Evolutionary conservation across 768 basidiomycete species (phyloP).

Genomic region (Boletus rubroflammeus): DNA sequence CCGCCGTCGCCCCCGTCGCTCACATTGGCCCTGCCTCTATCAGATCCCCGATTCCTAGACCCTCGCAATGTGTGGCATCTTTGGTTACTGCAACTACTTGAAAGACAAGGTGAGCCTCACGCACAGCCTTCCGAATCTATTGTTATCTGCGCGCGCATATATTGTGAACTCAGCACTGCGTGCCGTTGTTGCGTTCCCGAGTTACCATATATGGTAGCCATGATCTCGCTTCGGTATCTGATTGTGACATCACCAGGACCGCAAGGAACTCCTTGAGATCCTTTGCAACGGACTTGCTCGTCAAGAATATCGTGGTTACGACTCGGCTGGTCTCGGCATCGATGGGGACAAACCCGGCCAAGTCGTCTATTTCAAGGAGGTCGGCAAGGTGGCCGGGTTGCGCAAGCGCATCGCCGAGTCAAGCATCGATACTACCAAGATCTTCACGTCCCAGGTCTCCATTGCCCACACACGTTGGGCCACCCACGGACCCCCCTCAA

Average conservation of each 20-base stretch:
- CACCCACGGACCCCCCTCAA: constrained; percentile 89
- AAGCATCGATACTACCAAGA: constrained; percentile 67
- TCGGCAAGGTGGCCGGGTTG: constrained; percentile 93
- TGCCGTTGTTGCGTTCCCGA: not conserved
- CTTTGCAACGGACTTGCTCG: constrained; percentile 88
- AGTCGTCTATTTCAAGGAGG: constrained; percentile 90
- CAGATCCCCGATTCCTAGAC: constrained; percentile 7
- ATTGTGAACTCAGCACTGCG: not conserved
- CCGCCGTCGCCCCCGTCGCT: not conserved
- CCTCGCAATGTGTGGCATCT: constrained; percentile 87
- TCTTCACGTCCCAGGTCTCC: constrained; percentile 82
- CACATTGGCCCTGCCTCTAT: not conserved
- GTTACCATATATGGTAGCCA: constrained; percentile 22
- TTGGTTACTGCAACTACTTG: constrained; percentile 92
- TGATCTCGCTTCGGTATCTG: constrained; percentile 10
- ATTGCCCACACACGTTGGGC: constrained; percentile 99
- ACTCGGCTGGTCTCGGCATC: constrained; percentile 86
- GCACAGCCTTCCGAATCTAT: not conserved
- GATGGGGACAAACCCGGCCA: constrained; percentile 85
- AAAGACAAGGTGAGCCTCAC: constrained; percentile 76
- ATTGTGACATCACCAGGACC: constrained; percentile 49
- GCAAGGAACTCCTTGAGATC: constrained; percentile 88
- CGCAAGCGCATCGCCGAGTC: constrained; percentile 83
- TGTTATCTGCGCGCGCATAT: constrained; percentile 5
- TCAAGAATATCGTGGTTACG: constrained; percentile 98